phyloP scores from a whole-genome alignment of 768 basidiomycete genomes.

The Naganishia vaughanmartiniae region DNA sequence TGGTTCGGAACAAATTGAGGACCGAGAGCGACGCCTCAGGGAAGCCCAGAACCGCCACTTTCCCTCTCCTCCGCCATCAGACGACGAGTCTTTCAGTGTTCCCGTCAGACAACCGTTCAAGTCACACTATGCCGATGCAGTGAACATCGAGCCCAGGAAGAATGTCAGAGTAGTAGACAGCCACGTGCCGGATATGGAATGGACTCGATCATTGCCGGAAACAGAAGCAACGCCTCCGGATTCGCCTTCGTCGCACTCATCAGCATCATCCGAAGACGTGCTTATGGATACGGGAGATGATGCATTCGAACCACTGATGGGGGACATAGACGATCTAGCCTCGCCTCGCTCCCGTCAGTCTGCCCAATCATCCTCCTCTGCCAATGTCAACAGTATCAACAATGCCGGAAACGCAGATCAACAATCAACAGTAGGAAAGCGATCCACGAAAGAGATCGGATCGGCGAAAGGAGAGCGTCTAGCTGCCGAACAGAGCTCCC shows the following conservation, averaged over 20 bases:
- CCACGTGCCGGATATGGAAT: constrained; percentile 5
- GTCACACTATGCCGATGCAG: neutral
- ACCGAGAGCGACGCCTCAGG: constrained; percentile 2
- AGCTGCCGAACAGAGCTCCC: neutral
- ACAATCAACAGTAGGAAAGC: constrained; percentile 1
- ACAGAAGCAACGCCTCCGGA: constrained; percentile 8
- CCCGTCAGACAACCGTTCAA: constrained; percentile 9
- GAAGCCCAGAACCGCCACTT: neutral
- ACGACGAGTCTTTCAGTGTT: constrained; percentile 1
- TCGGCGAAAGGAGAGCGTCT: neutral
- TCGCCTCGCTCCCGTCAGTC: neutral
- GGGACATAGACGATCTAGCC: neutral
- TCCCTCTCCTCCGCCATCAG: constrained; percentile 20
- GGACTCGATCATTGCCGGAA: constrained; percentile 11
- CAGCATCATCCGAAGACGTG: neutral
- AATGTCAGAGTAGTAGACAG: neutral
- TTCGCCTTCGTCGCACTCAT: neutral
- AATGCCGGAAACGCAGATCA: neutral
- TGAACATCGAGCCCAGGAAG: neutral
- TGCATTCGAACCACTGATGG: neutral
- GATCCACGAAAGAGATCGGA: neutral
- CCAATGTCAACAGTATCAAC: neutral
- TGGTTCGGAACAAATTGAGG: neutral
- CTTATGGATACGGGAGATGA: neutral
- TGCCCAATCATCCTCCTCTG: neutral